Conservation (phyloP, 179 eudicot genomes). For the Silene coronaria region DNA sequence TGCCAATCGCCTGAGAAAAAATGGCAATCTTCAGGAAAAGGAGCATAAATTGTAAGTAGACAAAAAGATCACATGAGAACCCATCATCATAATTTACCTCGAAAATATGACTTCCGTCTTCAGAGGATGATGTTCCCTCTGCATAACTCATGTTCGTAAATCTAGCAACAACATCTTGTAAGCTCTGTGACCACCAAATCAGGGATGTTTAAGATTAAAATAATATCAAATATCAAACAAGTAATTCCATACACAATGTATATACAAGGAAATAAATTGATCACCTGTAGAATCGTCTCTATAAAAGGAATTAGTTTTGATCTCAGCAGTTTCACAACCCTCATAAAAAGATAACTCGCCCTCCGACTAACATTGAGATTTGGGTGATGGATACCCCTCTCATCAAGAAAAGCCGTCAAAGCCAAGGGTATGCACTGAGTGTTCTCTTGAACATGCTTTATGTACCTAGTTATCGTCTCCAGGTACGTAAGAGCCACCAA, state of each 20-base stretch:
- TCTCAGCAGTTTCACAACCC: constrained; percentile 77
- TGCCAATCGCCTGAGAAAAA: constrained; percentile 72
- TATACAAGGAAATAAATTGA: constrained; percentile 4
- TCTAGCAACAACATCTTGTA: constrained; percentile 82
- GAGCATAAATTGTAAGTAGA: neutral
- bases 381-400: constrained; percentile 91
- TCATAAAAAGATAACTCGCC: constrained; percentile 96
- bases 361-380: constrained; percentile 76
- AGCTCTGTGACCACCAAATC: constrained; percentile 47
- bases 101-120: constrained; percentile 96
- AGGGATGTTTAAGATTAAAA: constrained; percentile 1
- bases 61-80: constrained; percentile 4
- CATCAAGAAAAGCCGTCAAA: constrained; percentile 80
- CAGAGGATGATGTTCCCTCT: constrained; percentile 54
- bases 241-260: neutral
- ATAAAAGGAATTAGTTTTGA: constrained; percentile 83
- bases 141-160: constrained; percentile 57
- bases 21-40: neutral
- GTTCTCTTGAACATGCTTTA: constrained; percentile 80
- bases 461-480: constrained; percentile 78
- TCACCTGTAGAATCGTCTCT: constrained; percentile 90
- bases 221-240: neutral
- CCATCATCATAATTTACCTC: constrained; percentile 51
- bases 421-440: constrained; percentile 61
- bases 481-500: constrained; percentile 87